These are phyloP conservation scores for Salmacisia buchloeana DNA, from an alignment of 1,284 basidiomycete genomes.

Conservation along the genomic window DNA sequence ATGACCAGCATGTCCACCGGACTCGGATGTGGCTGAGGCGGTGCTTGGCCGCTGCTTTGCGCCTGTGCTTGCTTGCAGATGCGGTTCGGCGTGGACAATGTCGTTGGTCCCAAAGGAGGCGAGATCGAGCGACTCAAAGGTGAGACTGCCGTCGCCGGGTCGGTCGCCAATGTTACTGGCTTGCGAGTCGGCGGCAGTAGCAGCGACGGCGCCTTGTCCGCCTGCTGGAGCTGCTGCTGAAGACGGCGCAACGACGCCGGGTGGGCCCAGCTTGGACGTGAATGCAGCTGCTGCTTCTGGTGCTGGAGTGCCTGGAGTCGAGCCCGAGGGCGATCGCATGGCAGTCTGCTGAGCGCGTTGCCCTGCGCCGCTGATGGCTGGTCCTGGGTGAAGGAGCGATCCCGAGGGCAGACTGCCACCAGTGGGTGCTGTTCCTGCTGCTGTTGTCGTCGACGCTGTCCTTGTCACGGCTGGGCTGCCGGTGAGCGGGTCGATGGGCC, in stretches of 20 bases:
- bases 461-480: slow-evolving; percentile 16
- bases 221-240: neutral
- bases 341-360: neutral
- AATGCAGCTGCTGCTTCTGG: neutral
- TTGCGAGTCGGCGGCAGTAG: neutral
- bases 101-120: neutral
- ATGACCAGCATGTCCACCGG: neutral
- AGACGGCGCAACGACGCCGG: too few species aligned
- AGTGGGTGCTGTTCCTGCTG: neutral
- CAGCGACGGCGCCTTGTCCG: slow-evolving; percentile 17
- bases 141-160: slow-evolving; percentile 35
- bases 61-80: neutral
- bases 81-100: neutral
- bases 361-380: neutral
- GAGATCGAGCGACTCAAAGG: slow-evolving; percentile 22
- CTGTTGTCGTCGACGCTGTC: slow-evolving; percentile 13
- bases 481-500: slow-evolving; percentile 11
- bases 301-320: neutral
- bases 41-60: neutral
- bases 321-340: neutral
- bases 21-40: neutral
- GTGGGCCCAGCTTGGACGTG: too few species aligned
- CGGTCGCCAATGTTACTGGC: neutral
- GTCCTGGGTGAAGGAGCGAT: neutral
- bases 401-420: neutral